A percentile compares a stretch with the other conserved stretches of the same genome.
Conservation (phyloP, 805 yeast species). For the Ogataea wickerhamii region DNA sequence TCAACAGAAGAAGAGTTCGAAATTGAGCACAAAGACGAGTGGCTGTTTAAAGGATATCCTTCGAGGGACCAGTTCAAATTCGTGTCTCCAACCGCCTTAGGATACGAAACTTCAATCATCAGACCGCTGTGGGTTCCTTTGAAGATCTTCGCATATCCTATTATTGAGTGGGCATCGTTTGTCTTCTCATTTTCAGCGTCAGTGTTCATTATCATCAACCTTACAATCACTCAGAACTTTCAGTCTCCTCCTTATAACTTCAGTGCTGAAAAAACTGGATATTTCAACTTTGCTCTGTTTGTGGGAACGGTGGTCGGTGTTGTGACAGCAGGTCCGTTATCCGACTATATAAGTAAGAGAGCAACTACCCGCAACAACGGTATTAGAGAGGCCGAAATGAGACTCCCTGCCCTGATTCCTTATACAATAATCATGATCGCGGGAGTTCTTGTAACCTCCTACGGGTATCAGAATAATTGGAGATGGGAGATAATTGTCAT, state of each 20-base stretch:
- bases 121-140: constrained; percentile 16
- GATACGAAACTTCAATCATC: constrained; percentile 13
- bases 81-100: constrained; percentile 14
- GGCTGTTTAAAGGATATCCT: constrained; percentile 15
- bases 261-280: constrained; percentile 8
- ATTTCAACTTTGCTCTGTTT: constrained; percentile 11
- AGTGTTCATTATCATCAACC: constrained; percentile 6
- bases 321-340: constrained; percentile 8
- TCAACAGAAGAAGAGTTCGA: constrained; percentile 3
- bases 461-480: constrained; percentile 14
- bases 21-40: constrained; percentile 9
- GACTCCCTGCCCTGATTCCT: constrained; percentile 15
- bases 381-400: constrained; percentile 11
- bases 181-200: constrained; percentile 12
- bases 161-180: constrained; percentile 12
- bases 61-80: constrained; percentile 15
- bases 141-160: constrained; percentile 12
- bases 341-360: constrained; percentile 7
- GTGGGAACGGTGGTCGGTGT: constrained; percentile 10
- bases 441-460: constrained; percentile 10
- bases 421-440: constrained; percentile 11
- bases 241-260: constrained; percentile 9
- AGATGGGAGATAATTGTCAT: constrained; percentile 13
- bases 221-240: constrained; percentile 8
- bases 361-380: constrained; percentile 10